Percentiles rank a stretch among this genome's conserved stretches.
These are phyloP conservation scores for Rhododendron molle DNA, from an alignment of 148 eudicot species.

Conservation along the genomic window DNA sequence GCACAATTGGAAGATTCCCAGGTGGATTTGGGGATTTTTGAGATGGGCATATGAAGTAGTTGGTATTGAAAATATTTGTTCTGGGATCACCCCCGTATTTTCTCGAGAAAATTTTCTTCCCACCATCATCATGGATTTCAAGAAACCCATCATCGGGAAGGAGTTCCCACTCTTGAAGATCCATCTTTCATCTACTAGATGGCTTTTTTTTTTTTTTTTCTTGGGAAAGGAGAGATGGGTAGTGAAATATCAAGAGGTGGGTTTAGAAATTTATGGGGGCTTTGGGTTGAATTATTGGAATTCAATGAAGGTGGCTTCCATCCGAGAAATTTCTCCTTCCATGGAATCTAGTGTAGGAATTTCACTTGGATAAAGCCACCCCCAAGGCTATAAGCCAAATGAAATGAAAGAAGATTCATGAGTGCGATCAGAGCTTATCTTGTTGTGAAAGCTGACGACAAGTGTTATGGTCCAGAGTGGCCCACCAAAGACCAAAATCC, in stretches of 20 bases:
- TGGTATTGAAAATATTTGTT: constrained; percentile 34
- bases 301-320: constrained; percentile 14
- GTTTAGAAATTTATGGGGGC: not conserved
- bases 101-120: constrained; percentile 26
- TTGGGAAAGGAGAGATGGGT: not conserved
- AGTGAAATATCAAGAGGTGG: not conserved
- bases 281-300: not conserved
- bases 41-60: constrained; percentile 36
- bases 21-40: constrained; percentile 15
- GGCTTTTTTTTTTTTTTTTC: not conserved
- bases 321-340: too few relatives aligned
- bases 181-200: constrained; percentile 35
- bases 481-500: constrained; percentile 11
- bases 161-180: constrained; percentile 84
- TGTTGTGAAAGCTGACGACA: not conserved
- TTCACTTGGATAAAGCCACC: not conserved
- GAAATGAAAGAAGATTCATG: constrained; percentile 1
- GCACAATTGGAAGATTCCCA: constrained; percentile 28
- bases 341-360: constrained; percentile 9
- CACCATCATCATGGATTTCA: constrained; percentile 52
- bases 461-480: constrained; percentile 5
- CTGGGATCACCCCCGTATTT: constrained; percentile 12
- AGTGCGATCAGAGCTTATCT: not conserved
- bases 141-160: constrained; percentile 60
- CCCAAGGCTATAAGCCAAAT: not conserved